A percentile compares a stretch with the other conserved stretches of the same genome.
Evolutionary conservation across 768 basidiomycete genomes (phyloP).

Genomic region (Leccinum uliginosum): DNA sequence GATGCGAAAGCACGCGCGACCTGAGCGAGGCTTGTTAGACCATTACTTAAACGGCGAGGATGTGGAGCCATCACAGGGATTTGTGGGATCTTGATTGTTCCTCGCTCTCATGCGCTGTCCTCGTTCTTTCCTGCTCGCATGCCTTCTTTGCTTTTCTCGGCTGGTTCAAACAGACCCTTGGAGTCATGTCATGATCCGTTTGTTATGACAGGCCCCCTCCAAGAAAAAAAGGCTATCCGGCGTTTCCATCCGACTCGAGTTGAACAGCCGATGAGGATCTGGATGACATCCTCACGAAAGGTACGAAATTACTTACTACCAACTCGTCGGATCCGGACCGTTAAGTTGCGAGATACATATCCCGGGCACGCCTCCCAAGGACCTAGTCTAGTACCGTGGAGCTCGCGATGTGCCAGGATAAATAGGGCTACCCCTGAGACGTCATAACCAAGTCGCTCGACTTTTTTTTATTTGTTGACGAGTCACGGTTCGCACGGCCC

Average conservation of each 20-base stretch:
- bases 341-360: too few relatives aligned
- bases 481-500: background rate
- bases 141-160: background rate
- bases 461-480: background rate
- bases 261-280: background rate
- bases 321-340: too few relatives aligned
- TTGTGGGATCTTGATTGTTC: background rate
- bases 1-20: background rate
- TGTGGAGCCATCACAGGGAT: background rate
- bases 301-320: too few relatives aligned
- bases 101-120: background rate
- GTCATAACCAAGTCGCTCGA: too few relatives aligned
- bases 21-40: background rate
- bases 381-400: too few relatives aligned
- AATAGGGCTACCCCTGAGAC: too few relatives aligned
- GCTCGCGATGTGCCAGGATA: too few relatives aligned
- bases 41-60: background rate
- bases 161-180: background rate
- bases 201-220: background rate
- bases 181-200: background rate
- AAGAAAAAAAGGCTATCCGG: background rate
- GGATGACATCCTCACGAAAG: background rate
- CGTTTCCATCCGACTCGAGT: background rate
- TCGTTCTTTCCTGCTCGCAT: background rate
- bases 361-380: too few relatives aligned